Evolutionary conservation across 768 basidiomycete species (phyloP).

Genomic region (Calocera viscosa): DNA sequence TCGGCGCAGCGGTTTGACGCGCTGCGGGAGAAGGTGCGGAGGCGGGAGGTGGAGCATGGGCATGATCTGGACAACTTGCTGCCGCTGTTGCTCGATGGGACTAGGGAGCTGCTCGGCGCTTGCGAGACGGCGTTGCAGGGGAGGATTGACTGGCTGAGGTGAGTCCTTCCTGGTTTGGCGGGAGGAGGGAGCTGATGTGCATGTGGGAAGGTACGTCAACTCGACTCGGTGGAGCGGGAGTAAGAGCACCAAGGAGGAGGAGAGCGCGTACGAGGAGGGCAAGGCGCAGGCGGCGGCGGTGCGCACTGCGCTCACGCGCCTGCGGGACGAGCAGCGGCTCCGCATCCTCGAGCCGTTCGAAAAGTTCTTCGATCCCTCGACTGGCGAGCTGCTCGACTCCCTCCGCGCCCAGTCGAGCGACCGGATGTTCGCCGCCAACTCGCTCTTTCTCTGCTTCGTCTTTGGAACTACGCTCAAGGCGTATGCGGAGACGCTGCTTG

Average conservation of each 20-base stretch:
- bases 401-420: slow-evolving; percentile 20
- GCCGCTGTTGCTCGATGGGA: slow-evolving; percentile 20
- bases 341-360: slow-evolving; percentile 36
- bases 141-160: slow-evolving; percentile 23
- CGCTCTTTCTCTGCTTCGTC: slow-evolving; percentile 41
- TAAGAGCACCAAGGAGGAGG: slow-evolving; percentile 1
- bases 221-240: slow-evolving; percentile 10
- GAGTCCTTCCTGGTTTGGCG: slow-evolving; percentile 18
- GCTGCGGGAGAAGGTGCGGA: slow-evolving; percentile 7
- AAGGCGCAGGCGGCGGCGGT: slow-evolving; percentile 19
- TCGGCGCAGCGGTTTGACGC: slow-evolving; percentile 11
- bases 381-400: slow-evolving; percentile 17
- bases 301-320: slow-evolving; percentile 15
- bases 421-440: slow-evolving; percentile 25
- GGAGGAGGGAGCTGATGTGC: slow-evolving; percentile 19
- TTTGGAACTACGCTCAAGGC: slow-evolving; percentile 36
- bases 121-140: slow-evolving; percentile 19
- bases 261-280: slow-evolving; percentile 12
- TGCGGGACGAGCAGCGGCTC: slow-evolving; percentile 25
- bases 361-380: slow-evolving; percentile 26
- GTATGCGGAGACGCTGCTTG: slow-evolving; percentile 29
- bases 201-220: slow-evolving; percentile 9
- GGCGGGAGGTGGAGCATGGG: slow-evolving; percentile 17
- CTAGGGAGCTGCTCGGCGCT: slow-evolving; percentile 18
- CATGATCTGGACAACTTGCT: slow-evolving; percentile 24